Conservation (phyloP, 352 stramenopile genomes). For the Sclerospora graminicola region DNA sequence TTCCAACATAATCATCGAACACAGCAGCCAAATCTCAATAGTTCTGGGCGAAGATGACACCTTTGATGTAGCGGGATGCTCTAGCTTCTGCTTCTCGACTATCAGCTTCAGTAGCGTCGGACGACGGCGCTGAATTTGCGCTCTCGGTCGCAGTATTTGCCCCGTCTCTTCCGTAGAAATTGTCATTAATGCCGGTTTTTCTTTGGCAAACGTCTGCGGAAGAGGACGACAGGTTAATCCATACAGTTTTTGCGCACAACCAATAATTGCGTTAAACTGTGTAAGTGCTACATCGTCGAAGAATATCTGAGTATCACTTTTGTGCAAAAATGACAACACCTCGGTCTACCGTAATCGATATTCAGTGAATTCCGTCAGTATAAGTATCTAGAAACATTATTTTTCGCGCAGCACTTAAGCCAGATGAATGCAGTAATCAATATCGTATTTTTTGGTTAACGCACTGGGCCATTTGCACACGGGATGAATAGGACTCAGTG, state of each 20-base stretch:
- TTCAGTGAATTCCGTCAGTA: not conserved
- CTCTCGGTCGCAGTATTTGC: not conserved
- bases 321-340: conserved; percentile 68
- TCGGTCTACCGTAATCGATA: conserved; percentile 30
- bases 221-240: conserved; percentile 12
- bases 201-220: conserved; percentile 2
- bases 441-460: not conserved
- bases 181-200: not conserved
- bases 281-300: conserved; percentile 77
- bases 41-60: conserved; percentile 38
- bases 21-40: conserved; percentile 40
- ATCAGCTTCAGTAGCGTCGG: conserved; percentile 3
- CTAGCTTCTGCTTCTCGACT: conserved; percentile 11
- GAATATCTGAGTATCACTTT: conserved; percentile 73
- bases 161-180: not conserved
- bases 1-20: conserved; percentile 44
- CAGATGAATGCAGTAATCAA: not conserved
- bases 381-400: not conserved
- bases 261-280: conserved; percentile 76
- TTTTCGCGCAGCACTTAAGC: too few species aligned
- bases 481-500: conserved; percentile 75
- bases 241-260: conserved; percentile 46
- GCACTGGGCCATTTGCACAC: conserved; percentile 65
- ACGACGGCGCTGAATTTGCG: not conserved
- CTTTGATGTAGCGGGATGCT: conserved; percentile 25